Base-by-base conservation (phyloP, 2,329 filamentous ascomycete genomes). In the Cercospora janseana region DNA sequence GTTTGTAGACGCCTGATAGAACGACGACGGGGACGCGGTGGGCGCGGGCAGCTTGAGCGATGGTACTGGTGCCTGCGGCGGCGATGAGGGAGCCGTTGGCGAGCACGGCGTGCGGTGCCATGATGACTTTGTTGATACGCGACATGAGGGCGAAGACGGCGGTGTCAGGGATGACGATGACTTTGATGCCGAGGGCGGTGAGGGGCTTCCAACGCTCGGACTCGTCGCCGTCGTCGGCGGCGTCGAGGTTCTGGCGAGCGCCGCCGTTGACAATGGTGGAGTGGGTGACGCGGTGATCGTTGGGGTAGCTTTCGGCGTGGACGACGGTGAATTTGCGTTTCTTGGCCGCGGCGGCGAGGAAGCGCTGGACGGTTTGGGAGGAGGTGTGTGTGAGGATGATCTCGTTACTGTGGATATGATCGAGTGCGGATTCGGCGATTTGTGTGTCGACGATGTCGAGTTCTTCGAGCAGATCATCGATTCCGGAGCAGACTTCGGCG, bases 401-500 rank as follows among this genome's bases (percentile, higher is more conserved):
- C 69, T 98, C 92, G 65, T 92, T 90, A 1, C 88, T 87, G 66
- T 95, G 88, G 57, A 98, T 95, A 69, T 96, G 88, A 40, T 94
- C 88, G 56, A 95, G 86, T 2, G 91, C 88, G 58, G 90, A 87
- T 16, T 83, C 82, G 2, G 92, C 88, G 61, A 98, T 94, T 70
- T 95, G 90, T 64, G 95, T 89, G 66, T 96, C 93, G 6, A 90
- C 90, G 66, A 92, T 87, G 58, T 87, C 86, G 49, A 98, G 84
- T 72, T 98, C 93, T 65, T 98, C 93, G 69, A 95, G 87, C 53
- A 98, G 90, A 69, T 98, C 93, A 63, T 89, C 85, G 63, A 98
- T 96, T 32, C 91, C 93, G 62, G 93, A 88, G 58, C 96, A 85
- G 20, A 97, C 86, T 70, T 97, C 93, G 10, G 88, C 88, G 54